A percentile compares a stretch with the other conserved stretches of the same genome.
Conservation (phyloP, 768 basidiomycete genomes). For the Boletus rubroflammeus region DNA sequence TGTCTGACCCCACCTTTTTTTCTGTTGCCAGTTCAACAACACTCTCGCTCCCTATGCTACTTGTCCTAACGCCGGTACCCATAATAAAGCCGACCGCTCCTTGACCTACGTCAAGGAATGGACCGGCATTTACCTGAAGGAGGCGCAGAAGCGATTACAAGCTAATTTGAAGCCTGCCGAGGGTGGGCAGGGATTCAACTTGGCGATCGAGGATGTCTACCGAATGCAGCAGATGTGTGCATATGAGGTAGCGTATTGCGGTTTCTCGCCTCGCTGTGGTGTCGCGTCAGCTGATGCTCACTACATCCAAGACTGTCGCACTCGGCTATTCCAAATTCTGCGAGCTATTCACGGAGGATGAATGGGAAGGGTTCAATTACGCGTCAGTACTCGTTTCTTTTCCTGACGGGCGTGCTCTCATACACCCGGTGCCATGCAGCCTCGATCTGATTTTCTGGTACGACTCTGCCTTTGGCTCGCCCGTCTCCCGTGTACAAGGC, state of each 20-base stretch:
- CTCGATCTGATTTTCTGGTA: conserved; percentile 40
- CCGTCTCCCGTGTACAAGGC: conserved; percentile 72
- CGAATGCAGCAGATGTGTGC: conserved; percentile 80
- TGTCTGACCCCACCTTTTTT: background rate
- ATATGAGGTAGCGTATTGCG: conserved; percentile 56
- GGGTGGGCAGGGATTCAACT: conserved; percentile 45
- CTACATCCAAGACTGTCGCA: conserved; percentile 68
- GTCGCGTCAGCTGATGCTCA: background rate
- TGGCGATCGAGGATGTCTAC: conserved; percentile 68
- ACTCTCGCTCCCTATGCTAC: conserved; percentile 85
- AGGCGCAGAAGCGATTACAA: conserved; percentile 60
- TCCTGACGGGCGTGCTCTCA: background rate
- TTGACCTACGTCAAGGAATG: conserved; percentile 58
- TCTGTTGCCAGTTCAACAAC: conserved; percentile 59
- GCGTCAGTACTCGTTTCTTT: conserved; percentile 43
- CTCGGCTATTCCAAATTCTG: conserved; percentile 92
- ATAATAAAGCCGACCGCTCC: conserved; percentile 53
- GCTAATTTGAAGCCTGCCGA: conserved; percentile 37
- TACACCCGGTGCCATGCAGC: conserved; percentile 3
- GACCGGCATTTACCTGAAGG: conserved; percentile 66
- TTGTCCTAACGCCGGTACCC: conserved; percentile 59
- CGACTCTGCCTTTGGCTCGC: conserved; percentile 76
- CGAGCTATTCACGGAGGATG: conserved; percentile 82
- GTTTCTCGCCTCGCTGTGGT: background rate
- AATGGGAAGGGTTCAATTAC: conserved; percentile 94